These are phyloP conservation scores for Mycena maculata DNA, from an alignment of 768 basidiomycete genomes.

Conservation along the genomic window DNA sequence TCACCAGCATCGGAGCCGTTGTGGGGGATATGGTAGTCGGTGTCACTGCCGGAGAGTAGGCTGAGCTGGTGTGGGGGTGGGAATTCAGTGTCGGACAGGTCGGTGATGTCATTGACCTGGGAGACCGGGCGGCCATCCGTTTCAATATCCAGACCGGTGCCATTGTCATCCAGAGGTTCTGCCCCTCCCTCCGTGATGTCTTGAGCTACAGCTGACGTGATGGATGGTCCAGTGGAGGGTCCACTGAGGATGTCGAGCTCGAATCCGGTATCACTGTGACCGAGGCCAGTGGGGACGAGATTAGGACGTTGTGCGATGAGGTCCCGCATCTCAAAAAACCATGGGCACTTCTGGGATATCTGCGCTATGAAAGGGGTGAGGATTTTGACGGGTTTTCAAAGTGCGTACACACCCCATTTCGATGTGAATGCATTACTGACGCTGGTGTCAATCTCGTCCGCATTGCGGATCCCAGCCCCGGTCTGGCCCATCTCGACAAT, in stretches of 20 bases:
- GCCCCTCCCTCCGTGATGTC: too few species aligned
- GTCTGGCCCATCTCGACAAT: slow-evolving; percentile 10
- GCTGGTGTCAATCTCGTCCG: not conserved
- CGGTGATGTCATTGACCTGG: too few species aligned
- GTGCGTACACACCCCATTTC: slow-evolving; percentile 5
- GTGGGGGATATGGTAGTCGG: not conserved
- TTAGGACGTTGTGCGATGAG: not conserved
- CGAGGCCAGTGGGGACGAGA: not conserved
- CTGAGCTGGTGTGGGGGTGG: not conserved
- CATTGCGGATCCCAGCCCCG: not conserved
- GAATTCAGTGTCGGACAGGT: not conserved
- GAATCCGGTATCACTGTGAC: not conserved
- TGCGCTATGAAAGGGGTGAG: not conserved
- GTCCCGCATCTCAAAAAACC: not conserved
- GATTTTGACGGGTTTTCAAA: too few species aligned
- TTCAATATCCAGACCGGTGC: too few species aligned
- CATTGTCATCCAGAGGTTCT: too few species aligned
- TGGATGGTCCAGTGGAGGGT: not conserved
- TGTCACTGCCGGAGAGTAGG: not conserved
- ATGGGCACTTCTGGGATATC: slow-evolving; percentile 31
- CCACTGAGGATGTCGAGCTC: not conserved
- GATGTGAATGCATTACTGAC: not conserved
- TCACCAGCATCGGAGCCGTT: not conserved
- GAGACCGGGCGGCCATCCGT: too few species aligned
- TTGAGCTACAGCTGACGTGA: too few species aligned